Evolutionary conservation across 352 stramenopile genomes (phyloP), one percentile per base, ranked within the genome.

Genomic region (Pythium insidiosum): DNA sequence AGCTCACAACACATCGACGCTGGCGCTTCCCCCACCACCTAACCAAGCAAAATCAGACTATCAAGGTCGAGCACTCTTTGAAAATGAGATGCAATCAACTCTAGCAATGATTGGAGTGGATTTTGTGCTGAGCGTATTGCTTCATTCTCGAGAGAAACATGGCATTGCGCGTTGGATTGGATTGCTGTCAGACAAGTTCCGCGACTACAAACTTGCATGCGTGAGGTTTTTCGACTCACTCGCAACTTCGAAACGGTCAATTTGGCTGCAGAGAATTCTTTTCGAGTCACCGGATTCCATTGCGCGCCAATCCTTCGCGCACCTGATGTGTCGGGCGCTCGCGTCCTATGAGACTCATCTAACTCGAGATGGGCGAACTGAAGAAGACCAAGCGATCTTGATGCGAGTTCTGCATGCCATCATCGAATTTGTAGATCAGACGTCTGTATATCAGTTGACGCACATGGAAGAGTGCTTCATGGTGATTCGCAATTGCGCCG

Each of bases 401-500:
- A 30, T 49, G 15, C 49, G 49, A 12, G 82, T 88, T 54, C 43
- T 87, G 28, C 58, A 73, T 33, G 40, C 62, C 6, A 59, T 88
- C 36, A 60, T 64, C 25, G 66, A 60, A 29, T 88, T 86, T 31
- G 47, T 91, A 43, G 75, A 88, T 46, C 66, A 85, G 43, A 88
- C 73, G 6, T 74, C 78, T 0, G 77, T 84, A 19, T 66, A 75
- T 50, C 74, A 92, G 49, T 81, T 89, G 30, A 78, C 73, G 6
- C 79, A 90, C 54, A 62, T 95, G 50, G 82, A 94, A 44, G 84
- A 95, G 35, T 89, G 73, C 38, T 93, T 92, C 50, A 83, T 88
- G 66, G 63, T 92, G 1, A 61, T 92, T 13, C 73, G 79, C 39
- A 88, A 93, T 47, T 74, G 73, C 35, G 80, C 76, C 20, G 72